Conservation (phyloP, 345 rosid genomes). For the Cardamine chenopodiifolia region DNA sequence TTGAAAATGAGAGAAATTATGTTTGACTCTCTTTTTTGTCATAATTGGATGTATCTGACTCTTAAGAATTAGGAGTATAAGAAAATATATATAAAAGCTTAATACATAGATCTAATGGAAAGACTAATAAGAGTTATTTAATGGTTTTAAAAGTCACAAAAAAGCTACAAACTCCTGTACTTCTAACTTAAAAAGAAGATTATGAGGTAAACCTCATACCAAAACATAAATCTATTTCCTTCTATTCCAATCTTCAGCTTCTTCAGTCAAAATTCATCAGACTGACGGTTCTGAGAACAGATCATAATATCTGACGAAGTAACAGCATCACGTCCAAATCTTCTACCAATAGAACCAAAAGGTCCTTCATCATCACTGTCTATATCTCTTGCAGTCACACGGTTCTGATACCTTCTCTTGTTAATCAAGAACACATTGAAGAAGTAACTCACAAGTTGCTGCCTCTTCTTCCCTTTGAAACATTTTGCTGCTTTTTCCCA, state of each 20-base stretch:
- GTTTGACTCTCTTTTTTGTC: neutral
- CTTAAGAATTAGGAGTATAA: neutral
- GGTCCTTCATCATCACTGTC: slow-evolving; percentile 60
- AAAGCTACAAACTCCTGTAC: neutral
- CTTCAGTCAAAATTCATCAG: slow-evolving; percentile 45
- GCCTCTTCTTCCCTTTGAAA: slow-evolving; percentile 52
- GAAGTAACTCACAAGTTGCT: slow-evolving; percentile 66
- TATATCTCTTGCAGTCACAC: slow-evolving; percentile 52
- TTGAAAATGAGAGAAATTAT: neutral
- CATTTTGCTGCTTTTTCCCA: slow-evolving; percentile 48
- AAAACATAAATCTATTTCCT: neutral
- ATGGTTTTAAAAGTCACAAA: neutral
- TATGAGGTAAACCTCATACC: no score
- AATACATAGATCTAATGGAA: no score
- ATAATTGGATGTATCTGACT: slow-evolving; percentile 5
- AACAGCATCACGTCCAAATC: slow-evolving; percentile 55
- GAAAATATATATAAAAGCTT: neutral
- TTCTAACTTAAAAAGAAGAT: neutral
- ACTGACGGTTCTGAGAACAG: slow-evolving; percentile 57
- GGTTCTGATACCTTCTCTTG: slow-evolving; percentile 72
- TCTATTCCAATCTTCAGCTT: slow-evolving; percentile 4
- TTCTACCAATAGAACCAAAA: slow-evolving; percentile 50
- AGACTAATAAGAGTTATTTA: neutral
- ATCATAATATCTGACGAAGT: slow-evolving; percentile 43
- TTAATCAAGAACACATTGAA: slow-evolving; percentile 66